phyloP scores from a whole-genome alignment of 768 basidiomycete species.

The Pleurotus djamor region DNA sequence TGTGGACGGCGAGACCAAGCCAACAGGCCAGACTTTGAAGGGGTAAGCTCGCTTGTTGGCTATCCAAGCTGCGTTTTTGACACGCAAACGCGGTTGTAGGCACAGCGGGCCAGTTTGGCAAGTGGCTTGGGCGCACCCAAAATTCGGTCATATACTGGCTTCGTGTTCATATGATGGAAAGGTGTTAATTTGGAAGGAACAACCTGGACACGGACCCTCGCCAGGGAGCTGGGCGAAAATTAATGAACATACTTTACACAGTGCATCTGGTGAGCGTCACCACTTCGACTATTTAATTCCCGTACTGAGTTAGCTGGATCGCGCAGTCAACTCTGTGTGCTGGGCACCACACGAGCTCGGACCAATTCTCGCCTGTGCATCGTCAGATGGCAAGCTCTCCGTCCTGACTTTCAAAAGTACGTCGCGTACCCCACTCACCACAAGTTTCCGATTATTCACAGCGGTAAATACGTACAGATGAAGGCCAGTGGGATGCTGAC shows the following conservation, averaged over 20 bases:
- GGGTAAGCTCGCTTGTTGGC: constrained; percentile 47
- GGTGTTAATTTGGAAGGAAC: constrained; percentile 98
- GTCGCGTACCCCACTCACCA: constrained; percentile 18
- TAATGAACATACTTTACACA: constrained; percentile 93
- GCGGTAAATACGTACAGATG: constrained; percentile 51
- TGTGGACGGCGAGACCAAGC: constrained; percentile 80
- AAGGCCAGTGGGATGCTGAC: constrained; percentile 94
- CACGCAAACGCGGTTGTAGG: constrained; percentile 33
- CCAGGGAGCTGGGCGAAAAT: constrained; percentile 85
- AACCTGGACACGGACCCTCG: constrained; percentile 51
- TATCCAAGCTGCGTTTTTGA: constrained; percentile 2
- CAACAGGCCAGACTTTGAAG: constrained; percentile 73
- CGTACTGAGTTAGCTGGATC: not conserved
- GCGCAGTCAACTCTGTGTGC: constrained; percentile 89
- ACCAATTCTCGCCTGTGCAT: constrained; percentile 94
- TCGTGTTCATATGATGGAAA: constrained; percentile 99
- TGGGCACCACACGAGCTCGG: constrained; percentile 99
- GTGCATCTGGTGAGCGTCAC: constrained; percentile 76
- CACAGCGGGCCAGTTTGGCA: constrained; percentile 99
- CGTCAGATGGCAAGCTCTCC: constrained; percentile 95
- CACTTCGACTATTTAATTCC: not conserved
- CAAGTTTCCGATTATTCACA: not conserved
- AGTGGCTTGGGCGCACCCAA: constrained; percentile 97
- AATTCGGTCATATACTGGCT: constrained; percentile 94
- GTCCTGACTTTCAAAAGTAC: constrained; percentile 95